Conservation (phyloP, 257 asterid species). For the Solanum verrucosum region DNA sequence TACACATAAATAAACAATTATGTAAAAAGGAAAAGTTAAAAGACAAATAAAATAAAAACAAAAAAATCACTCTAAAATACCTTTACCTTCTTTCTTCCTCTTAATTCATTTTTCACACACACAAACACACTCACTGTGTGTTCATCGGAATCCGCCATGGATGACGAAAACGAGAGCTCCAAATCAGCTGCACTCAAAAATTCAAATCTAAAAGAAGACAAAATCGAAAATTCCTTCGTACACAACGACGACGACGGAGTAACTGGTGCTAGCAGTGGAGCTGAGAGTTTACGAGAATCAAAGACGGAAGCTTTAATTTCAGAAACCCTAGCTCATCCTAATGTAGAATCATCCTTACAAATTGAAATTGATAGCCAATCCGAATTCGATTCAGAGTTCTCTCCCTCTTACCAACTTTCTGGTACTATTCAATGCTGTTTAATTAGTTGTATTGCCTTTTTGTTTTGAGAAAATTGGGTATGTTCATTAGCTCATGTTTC, state of each 20-base stretch:
- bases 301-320: not conserved
- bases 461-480: not conserved
- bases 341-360: not conserved
- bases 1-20: not conserved
- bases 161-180: not conserved
- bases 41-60: not conserved
- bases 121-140: not conserved
- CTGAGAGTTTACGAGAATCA: not conserved
- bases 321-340: not conserved
- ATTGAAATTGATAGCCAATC: not conserved
- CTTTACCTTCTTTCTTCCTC: constrained; percentile 9
- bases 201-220: not conserved
- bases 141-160: constrained; percentile 10
- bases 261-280: not conserved
- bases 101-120: not conserved
- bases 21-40: not conserved
- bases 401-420: not conserved
- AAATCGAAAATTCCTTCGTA: not conserved
- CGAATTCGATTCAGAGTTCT: not conserved
- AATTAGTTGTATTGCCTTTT: not conserved
- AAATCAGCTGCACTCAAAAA: not conserved
- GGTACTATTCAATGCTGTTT: not conserved
- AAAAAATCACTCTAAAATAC: not conserved
- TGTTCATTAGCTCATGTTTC: not conserved
- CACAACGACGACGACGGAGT: not conserved